Percentiles rank a stretch among this genome's conserved stretches.
Evolutionary conservation across 805 yeast genomes (phyloP).

Genomic region (Saturnispora silvae): DNA sequence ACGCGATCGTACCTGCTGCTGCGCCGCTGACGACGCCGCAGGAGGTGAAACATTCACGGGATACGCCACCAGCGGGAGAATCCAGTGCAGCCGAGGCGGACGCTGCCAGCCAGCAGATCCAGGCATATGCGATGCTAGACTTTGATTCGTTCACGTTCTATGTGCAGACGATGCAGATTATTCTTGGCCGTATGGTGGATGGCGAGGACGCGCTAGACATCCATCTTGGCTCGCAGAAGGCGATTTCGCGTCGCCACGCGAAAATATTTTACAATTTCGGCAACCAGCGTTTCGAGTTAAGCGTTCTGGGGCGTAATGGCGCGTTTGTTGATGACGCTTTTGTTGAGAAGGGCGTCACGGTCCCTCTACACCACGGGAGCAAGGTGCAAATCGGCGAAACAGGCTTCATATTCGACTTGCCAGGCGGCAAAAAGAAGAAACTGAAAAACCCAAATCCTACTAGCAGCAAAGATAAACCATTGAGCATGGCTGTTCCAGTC

Average conservation of each 20-base stretch:
- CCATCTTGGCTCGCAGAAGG: slow-evolving; percentile 84
- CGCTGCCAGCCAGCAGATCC: slow-evolving; percentile 26
- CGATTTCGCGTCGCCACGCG: slow-evolving; percentile 90
- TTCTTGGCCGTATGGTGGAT: slow-evolving; percentile 82
- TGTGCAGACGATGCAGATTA: slow-evolving; percentile 90
- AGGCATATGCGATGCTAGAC: slow-evolving; percentile 69
- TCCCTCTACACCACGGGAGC: slow-evolving; percentile 71
- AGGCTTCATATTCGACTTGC: slow-evolving; percentile 77
- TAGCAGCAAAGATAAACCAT: slow-evolving; percentile 1
- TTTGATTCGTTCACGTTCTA: slow-evolving; percentile 90
- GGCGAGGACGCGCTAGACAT: slow-evolving; percentile 78
- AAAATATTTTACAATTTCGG: slow-evolving; percentile 95
- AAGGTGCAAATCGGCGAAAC: slow-evolving; percentile 91
- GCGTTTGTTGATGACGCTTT: slow-evolving; percentile 91
- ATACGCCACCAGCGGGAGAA: slow-evolving; percentile 1
- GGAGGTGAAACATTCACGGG: slow-evolving; percentile 9
- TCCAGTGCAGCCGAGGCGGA: neutral
- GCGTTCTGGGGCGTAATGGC: slow-evolving; percentile 90
- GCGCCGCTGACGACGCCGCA: slow-evolving; percentile 9
- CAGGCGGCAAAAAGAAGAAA: slow-evolving; percentile 24
- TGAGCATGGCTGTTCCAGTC: neutral
- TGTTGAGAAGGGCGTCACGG: slow-evolving; percentile 84
- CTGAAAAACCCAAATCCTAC: neutral
- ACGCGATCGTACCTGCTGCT: slow-evolving; percentile 6
- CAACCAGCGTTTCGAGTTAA: slow-evolving; percentile 84